These are phyloP conservation scores for Pseudomonodictys pantanalensis DNA, from an alignment of 495 filamentous ascomycete species.

Conservation along the genomic window DNA sequence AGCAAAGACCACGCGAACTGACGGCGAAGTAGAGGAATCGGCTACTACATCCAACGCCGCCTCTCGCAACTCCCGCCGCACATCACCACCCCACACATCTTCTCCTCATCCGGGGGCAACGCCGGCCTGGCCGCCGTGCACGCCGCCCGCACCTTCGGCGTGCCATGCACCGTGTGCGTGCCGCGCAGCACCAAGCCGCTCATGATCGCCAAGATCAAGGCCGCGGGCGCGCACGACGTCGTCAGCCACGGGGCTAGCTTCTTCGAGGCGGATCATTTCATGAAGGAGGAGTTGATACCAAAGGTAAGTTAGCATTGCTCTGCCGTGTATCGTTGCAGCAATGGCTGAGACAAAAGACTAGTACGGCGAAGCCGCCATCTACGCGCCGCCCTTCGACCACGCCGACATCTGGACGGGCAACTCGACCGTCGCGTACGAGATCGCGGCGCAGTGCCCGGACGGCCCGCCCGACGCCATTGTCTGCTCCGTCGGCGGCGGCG, in stretches of 20 bases:
- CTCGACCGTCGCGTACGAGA: conserved; percentile 69
- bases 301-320: conserved; percentile 25
- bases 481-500: conserved; percentile 86
- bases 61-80: conserved; percentile 41
- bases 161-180: conserved; percentile 78
- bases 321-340: neutral
- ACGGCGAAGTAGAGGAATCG: conserved; percentile 61
- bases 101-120: conserved; percentile 83
- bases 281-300: conserved; percentile 61
- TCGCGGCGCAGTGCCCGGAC: conserved; percentile 56
- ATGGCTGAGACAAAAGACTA: neutral
- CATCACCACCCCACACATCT: conserved; percentile 65
- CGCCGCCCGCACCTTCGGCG: conserved; percentile 66
- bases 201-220: conserved; percentile 72
- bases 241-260: conserved; percentile 69
- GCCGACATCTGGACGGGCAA: conserved; percentile 80
- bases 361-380: conserved; percentile 55
- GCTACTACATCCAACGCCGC: conserved; percentile 69
- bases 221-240: conserved; percentile 66
- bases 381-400: conserved; percentile 91
- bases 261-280: conserved; percentile 71
- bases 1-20: neutral
- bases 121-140: conserved; percentile 87
- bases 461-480: conserved; percentile 64
- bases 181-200: conserved; percentile 62